These are phyloP conservation scores for Theileria luwenshuni DNA, from an alignment of 169 alveolate genomes.

Conservation along the genomic window DNA sequence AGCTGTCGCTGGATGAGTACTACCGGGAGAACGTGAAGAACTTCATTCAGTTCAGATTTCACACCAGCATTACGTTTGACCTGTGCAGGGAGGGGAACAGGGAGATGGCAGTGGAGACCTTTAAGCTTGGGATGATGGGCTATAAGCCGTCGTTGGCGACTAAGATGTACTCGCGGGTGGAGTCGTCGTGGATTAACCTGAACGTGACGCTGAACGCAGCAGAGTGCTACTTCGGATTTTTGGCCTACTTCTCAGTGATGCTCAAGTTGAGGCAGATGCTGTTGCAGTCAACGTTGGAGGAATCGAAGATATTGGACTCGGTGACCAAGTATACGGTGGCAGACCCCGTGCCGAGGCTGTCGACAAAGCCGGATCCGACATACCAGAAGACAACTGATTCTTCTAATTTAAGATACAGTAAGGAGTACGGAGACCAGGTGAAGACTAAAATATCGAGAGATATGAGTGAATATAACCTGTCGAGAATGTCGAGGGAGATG, in stretches of 20 bases:
- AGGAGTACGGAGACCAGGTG: not conserved
- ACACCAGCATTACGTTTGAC: constrained; percentile 37
- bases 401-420: not conserved
- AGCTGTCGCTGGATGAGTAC: not conserved
- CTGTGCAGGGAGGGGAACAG: constrained; percentile 35
- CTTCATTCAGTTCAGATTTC: constrained; percentile 21
- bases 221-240: constrained; percentile 49
- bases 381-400: no score
- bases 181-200: constrained; percentile 59
- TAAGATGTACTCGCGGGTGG: constrained; percentile 41
- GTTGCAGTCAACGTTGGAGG: constrained; percentile 14
- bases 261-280: constrained; percentile 15
- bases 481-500: constrained; percentile 4
- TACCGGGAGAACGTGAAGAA: constrained; percentile 16
- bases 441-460: not conserved
- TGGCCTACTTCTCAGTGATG: constrained; percentile 52
- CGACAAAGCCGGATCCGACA: not conserved
- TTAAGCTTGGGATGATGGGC: constrained; percentile 35
- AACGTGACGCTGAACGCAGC: constrained; percentile 60
- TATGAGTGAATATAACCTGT: not conserved
- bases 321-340: constrained; percentile 16
- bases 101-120: constrained; percentile 63
- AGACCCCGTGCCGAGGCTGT: constrained; percentile 17
- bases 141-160: constrained; percentile 32
- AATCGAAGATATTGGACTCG: constrained; percentile 13